Percentiles rank a stretch among this genome's conserved stretches.
These are phyloP conservation scores for Acrocalymma vagum DNA, from an alignment of 2,329 filamentous ascomycete species.

Conservation along the genomic window DNA sequence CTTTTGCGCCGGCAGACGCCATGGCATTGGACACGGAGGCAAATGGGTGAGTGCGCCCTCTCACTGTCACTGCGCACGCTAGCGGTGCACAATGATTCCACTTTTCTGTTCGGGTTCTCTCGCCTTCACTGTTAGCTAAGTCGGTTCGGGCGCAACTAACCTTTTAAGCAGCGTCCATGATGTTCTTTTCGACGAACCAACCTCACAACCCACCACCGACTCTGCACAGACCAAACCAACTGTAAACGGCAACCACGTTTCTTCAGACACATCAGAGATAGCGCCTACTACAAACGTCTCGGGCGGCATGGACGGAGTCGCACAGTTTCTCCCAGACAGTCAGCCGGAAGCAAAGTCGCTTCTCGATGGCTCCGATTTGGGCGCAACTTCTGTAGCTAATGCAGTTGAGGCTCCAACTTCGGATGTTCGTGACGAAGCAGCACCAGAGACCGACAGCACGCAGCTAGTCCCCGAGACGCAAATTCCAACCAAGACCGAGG, in stretches of 20 bases:
- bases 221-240: conserved; percentile 31
- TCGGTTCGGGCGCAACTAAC: too few relatives aligned
- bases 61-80: conserved; percentile 15
- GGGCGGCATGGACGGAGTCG: conserved; percentile 53
- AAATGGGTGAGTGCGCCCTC: conserved; percentile 65
- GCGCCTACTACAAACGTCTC: conserved; percentile 51
- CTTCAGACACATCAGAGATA: conserved; percentile 32
- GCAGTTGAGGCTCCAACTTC: conserved; percentile 52
- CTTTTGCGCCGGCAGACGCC: conserved; percentile 55
- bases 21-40: conserved; percentile 63
- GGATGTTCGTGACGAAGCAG: conserved; percentile 41
- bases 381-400: conserved; percentile 42
- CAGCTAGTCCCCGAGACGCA: conserved; percentile 43
- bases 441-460: conserved; percentile 30
- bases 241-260: conserved; percentile 40
- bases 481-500: conserved; percentile 21
- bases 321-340: conserved; percentile 53
- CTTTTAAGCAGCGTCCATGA: conserved; percentile 42
- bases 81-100: too few relatives aligned
- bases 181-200: conserved; percentile 45
- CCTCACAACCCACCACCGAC: conserved; percentile 23
- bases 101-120: conserved; percentile 12
- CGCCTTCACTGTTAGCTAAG: conserved; percentile 10
- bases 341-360: conserved; percentile 51
- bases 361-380: conserved; percentile 41